Percentiles rank a stretch among this genome's conserved stretches.
phyloP scores from a whole-genome alignment of 1,284 basidiomycete species.

The Leccinum pachyderme region DNA sequence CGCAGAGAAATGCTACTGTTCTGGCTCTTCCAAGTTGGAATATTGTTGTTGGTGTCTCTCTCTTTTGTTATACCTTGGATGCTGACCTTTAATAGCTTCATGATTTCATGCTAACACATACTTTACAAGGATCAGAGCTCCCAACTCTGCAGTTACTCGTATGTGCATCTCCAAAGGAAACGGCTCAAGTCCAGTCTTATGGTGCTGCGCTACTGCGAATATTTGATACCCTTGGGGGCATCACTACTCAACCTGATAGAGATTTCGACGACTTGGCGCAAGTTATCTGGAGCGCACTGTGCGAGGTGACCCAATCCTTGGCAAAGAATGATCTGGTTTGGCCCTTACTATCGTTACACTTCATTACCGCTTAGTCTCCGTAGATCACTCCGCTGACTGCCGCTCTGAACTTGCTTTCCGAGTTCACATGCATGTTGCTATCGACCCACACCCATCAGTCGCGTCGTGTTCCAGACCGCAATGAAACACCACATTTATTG shows the following conservation, averaged over 20 bases:
- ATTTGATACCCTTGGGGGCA: conserved; percentile 48
- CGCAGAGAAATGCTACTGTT: conserved; percentile 34
- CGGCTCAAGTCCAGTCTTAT: conserved; percentile 37
- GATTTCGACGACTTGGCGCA: conserved; percentile 29
- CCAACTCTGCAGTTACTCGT: conserved; percentile 60
- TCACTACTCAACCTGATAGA: conserved; percentile 36
- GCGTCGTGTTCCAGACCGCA: conserved; percentile 16
- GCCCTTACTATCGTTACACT: conserved; percentile 9
- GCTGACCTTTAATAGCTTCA: conserved; percentile 45
- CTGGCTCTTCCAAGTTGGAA: conserved; percentile 48
- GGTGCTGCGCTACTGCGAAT: conserved; percentile 42
- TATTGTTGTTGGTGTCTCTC: conserved; percentile 46
- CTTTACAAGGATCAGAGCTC: conserved; percentile 34
- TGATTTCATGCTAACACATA: conserved; percentile 58
- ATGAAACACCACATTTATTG: conserved; percentile 38
- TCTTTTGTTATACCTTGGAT: conserved; percentile 1
- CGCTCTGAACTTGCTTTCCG: conserved; percentile 52
- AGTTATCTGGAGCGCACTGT: conserved; percentile 38
- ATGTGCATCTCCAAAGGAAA: conserved; percentile 34
- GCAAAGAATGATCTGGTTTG: conserved; percentile 42
- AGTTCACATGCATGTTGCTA: conserved; percentile 49
- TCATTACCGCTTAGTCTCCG: conserved; percentile 5
- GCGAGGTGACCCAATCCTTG: conserved; percentile 38
- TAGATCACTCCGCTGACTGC: conserved; percentile 48
- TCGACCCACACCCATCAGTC: conserved; percentile 44